Percentiles rank a stretch among this genome's conserved stretches.
phyloP scores from a whole-genome alignment of 108 stramenopile genomes.

The Conticribra guillardii region DNA sequence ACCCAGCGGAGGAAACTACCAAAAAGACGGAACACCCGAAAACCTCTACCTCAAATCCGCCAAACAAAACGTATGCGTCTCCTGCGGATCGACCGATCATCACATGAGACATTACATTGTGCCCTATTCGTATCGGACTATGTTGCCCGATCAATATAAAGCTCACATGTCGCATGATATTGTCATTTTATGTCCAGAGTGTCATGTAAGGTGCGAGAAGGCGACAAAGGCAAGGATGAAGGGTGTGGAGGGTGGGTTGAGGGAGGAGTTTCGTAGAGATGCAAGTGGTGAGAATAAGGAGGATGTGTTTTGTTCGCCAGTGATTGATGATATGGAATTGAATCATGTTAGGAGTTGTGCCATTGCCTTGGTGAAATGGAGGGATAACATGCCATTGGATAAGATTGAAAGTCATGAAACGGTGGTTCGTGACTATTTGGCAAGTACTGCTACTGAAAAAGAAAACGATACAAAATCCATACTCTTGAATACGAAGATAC shows the following conservation, averaged over 20 bases:
- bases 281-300: slow-evolving; percentile 12
- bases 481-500: background rate
- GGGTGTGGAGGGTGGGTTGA: slow-evolving; percentile 34
- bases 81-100: slow-evolving; percentile 58
- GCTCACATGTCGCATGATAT: slow-evolving; percentile 85
- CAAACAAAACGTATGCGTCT: slow-evolving; percentile 76
- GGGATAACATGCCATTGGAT: slow-evolving; percentile 52
- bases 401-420: slow-evolving; percentile 38
- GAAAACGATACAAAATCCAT: background rate
- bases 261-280: slow-evolving; percentile 13
- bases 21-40: slow-evolving; percentile 20
- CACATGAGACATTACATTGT: slow-evolving; percentile 85
- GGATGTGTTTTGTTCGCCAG: slow-evolving; percentile 47
- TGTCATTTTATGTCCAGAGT: slow-evolving; percentile 79
- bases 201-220: slow-evolving; percentile 68
- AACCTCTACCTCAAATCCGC: slow-evolving; percentile 46
- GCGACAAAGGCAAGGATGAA: slow-evolving; percentile 54
- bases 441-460: too few relatives aligned
- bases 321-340: slow-evolving; percentile 31
- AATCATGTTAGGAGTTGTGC: slow-evolving; percentile 67
- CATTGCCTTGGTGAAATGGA: slow-evolving; percentile 59
- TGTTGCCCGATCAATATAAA: slow-evolving; percentile 77
- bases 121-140: slow-evolving; percentile 68
- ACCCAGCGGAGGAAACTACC: slow-evolving; percentile 43
- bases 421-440: slow-evolving; percentile 35